Evolutionary conservation across 2,329 filamentous ascomycete species (phyloP).

Genomic region (Nakataea oryzae): DNA sequence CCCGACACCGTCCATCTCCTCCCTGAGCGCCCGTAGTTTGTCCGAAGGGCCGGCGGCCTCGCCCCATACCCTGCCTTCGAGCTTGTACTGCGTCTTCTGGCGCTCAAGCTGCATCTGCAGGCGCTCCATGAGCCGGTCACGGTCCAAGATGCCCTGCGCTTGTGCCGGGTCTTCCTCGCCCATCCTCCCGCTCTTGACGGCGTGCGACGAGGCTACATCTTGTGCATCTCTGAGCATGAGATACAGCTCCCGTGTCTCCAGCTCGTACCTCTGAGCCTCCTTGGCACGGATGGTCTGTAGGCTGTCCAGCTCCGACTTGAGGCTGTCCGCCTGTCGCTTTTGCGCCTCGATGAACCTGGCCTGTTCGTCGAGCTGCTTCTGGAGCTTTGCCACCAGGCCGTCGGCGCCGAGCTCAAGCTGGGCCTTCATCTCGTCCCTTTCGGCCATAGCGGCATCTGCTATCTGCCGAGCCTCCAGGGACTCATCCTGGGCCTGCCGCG

Average conservation of each 20-base stretch:
- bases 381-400: constrained; percentile 82
- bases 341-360: constrained; percentile 83
- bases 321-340: constrained; percentile 69
- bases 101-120: constrained; percentile 92
- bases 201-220: constrained; percentile 84
- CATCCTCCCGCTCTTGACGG: constrained; percentile 36
- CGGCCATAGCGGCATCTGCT: constrained; percentile 89
- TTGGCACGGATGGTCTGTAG: constrained; percentile 77
- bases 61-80: constrained; percentile 87
- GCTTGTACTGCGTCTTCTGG: constrained; percentile 94
- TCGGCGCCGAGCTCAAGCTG: constrained; percentile 87
- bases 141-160: constrained; percentile 88
- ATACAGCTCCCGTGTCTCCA: constrained; percentile 93
- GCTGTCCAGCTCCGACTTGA: constrained; percentile 84
- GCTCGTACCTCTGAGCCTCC: constrained; percentile 86
- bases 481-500: constrained; percentile 84
- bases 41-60: constrained; percentile 79
- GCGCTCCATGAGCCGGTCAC: constrained; percentile 84
- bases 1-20: constrained; percentile 70
- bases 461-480: constrained; percentile 83
- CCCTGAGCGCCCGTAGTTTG: constrained; percentile 78
- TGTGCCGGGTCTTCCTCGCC: constrained; percentile 55
- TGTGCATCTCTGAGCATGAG: constrained; percentile 97
- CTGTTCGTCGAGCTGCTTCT: constrained; percentile 91
- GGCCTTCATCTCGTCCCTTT: constrained; percentile 88